Base-by-base conservation (phyloP, 495 filamentous ascomycete species). In the Acidiella bohemica region DNA sequence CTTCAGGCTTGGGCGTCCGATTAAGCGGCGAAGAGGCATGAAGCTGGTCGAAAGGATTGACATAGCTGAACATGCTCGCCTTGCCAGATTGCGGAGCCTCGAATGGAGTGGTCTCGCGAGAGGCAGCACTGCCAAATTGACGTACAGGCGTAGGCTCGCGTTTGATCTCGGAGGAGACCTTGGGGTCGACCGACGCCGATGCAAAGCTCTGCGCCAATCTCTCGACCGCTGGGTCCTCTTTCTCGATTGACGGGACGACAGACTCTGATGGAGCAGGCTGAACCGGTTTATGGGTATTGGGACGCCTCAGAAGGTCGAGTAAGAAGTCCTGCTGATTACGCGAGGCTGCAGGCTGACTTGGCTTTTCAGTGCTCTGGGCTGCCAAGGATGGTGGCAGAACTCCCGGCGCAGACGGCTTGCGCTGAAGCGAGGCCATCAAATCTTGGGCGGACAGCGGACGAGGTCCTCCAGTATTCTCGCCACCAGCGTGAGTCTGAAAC, bases 21-120 rank as follows among this genome's bases (percentile, higher is more conserved):
- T 73, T 76, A 13, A 71, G 70, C 36, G 78, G 78, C 21, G 75
- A 81, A 5, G 76, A 76, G 6, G 67, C 67, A 43, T 78, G 70
- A 21, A 85, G 56, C 53, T 84, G 75, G 22, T 84, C 81, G 44
- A 88, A 86, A 3, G 82, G 82, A 50, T 85, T 85, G 46, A 78
- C 72, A 54, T 84, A 83, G 21, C 72, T 82, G 60, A 88, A 88
- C 19, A 79, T 62, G 22, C 22, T 14, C 56, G 54, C 25, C 35
- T 46, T 52, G 25, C 35, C 36, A 12, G 50, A 39, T 20, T 73
- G 32, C 65, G 71, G 28, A 63, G 62, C 39, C 54, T 55, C 42
- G 57, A 63, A 34, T 44, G 53, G 25, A 48, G 49, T 30, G 48
- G 41, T 35, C 24, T 46, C 39, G 16, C 42, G 18, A 2, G 53